Evolutionary conservation across 139 green algal species (phyloP).

Genomic region (Medakamo hakoo): DNA sequence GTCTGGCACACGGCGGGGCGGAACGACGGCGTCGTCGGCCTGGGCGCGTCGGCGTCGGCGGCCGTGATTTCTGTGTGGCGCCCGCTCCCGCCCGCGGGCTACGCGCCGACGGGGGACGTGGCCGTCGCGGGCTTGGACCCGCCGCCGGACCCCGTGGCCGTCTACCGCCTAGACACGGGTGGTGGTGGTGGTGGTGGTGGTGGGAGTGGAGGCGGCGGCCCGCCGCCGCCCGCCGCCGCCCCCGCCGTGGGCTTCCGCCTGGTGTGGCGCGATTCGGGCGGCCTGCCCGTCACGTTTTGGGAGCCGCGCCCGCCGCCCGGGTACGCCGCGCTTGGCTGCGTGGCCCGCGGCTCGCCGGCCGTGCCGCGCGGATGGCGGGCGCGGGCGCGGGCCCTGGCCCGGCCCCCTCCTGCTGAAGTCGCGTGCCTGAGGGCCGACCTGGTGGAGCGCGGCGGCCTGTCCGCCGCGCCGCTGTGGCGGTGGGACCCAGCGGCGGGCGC

Average conservation of each 20-base stretch:
- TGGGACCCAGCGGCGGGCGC: not conserved
- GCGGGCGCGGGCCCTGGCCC: not conserved
- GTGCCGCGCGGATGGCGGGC: too few species aligned
- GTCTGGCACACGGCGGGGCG: conserved; percentile 32
- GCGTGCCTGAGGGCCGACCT: not conserved
- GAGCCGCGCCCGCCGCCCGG: conserved; percentile 31
- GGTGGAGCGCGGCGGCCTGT: not conserved
- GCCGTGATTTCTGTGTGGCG: not conserved
- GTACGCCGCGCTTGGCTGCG: conserved; percentile 11
- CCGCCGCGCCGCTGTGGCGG: conserved; percentile 1
- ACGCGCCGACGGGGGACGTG: conserved; percentile 44
- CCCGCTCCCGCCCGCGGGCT: conserved; percentile 16
- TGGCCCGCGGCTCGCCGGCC: too few species aligned
- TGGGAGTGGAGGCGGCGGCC: not conserved
- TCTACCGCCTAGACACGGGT: not conserved
- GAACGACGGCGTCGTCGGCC: not conserved
- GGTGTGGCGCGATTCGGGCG: conserved; percentile 37
- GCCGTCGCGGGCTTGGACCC: conserved; percentile 29
- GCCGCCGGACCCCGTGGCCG: conserved; percentile 23
- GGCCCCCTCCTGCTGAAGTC: not conserved
- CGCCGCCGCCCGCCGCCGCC: not conserved
- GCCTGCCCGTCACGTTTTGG: conserved; percentile 41
- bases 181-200: not conserved
- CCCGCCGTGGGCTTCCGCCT: conserved; percentile 32
- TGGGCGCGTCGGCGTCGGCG: not conserved